Evolutionary conservation across 2,329 filamentous ascomycete species (phyloP), one percentile per base, ranked within the genome.

Genomic region (Colletotrichum karsti): DNA sequence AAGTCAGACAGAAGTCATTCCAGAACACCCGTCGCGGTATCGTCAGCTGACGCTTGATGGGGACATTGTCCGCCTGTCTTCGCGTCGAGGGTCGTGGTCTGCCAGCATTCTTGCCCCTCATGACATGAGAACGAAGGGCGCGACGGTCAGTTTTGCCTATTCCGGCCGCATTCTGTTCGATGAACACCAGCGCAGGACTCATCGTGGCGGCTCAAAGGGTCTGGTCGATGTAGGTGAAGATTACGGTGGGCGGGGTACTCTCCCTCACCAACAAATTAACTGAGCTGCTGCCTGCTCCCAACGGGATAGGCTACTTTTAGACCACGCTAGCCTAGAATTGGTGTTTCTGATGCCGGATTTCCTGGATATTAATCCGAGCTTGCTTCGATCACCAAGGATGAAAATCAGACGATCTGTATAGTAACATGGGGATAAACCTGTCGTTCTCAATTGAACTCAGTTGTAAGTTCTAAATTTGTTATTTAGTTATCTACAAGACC

Each of bases 71-170:
- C 18, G 18, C 26, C 20, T 24, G 56, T 48, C 39, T 48, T 18
- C 56, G 41, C 26, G 56, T 59, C 15, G 56, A 59, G 4, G 41
- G 56, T 10, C 56, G 56, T 59, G 56, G 56, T 20, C 41, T 59
- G 56, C 56, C 56, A 26, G 56, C 56, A 48, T 59, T 59, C 56
- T 59, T 59, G 41, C 56, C 56, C 56, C 56, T 59, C 56, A 59
- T 59, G 15, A 59, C 56, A 48, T 59, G 41, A 37, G 41, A 59
- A 24, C 56, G 56, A 59, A 59, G 56, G 28, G 41, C 41, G 15
- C 56, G 56, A 13, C 56, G 56, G 28, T 59, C 56, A 3, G n/a
- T 26, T 44, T 46, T 48, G 41, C 41, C 56, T 37, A 59, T 59
- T 5, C 41, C 56, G 18, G 56, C 41, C 51, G 20, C 51, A 55